Evolutionary conservation across 108 stramenopile species (phyloP), one percentile per base, ranked within the genome.

Genomic region (Thalassiosira profunda): DNA sequence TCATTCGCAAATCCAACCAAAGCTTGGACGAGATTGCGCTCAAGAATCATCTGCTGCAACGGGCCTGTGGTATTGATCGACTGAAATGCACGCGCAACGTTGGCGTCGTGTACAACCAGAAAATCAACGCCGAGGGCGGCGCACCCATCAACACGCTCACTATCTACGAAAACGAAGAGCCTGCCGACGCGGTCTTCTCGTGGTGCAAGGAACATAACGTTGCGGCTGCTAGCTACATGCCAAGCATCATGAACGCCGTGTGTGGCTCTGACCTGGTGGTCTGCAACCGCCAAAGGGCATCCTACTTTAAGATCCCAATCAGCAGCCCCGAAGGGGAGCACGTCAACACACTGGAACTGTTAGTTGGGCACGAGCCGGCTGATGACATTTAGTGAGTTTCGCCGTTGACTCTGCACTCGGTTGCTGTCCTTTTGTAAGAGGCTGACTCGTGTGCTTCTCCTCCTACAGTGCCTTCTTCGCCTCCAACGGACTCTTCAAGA

Each of bases 91-190:
- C 70, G 6, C 23, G 77, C 43, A 61, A 68, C 60, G 61, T 83
- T 6, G 82, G 62, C 11, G 30, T 68, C 8, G 68, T 83, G 10
- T 68, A 58, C 21, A 53, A 61, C 5, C 52, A 23, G 26, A 56
- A 23, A 18, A 54, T 83, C 26, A 55, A 38, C 2, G 28, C 55
- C 33, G 61, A 26, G n/a, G 46, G 75, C 51, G 71, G 72, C 44
- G 63, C 59, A 3, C 33, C 36, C 0, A 72, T 82, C 15, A 67
- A 65, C 18, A 52, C 45, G 29, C 33, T 82, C 17, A 68, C 36
- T 3, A 68, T 82, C 4, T 49, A 58, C 30, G 81, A 82, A 31
- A 73, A 78, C 34, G 70, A 78, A 47, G 76, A 78, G 58, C 81
- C 81, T 2, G 81, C 60, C 18, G 81, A 82, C 42, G 63, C 58